Evolutionary conservation across 106 monocot species (phyloP).

Genomic region (Amphibolis antarctica): DNA sequence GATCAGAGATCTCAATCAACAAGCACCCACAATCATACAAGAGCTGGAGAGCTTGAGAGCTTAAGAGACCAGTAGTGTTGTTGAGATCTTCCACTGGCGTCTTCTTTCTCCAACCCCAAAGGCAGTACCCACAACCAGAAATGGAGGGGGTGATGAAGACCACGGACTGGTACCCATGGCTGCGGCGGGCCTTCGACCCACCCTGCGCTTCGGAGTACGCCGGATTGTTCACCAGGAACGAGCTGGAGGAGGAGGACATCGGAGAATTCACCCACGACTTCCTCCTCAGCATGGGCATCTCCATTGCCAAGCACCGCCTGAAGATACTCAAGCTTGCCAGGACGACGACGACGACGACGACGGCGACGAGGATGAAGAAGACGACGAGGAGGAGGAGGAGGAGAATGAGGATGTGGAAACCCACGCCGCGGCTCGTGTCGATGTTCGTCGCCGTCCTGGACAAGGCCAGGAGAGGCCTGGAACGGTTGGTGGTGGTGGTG

Average conservation of each 20-base stretch:
- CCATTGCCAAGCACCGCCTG: conserved; percentile 50
- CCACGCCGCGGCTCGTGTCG: not conserved
- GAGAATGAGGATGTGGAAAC: too few relatives aligned
- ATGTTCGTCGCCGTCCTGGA: conserved; percentile 7
- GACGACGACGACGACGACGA: conserved; percentile 3
- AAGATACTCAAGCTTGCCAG: conserved; percentile 47
- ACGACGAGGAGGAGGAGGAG: too few relatives aligned
- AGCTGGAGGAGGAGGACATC: conserved; percentile 61
- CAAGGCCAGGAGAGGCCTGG: conserved; percentile 18
- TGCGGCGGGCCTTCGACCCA: conserved; percentile 38
- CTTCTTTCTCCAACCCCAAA: not conserved
- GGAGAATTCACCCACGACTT: conserved; percentile 54
- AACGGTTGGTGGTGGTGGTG: conserved; percentile 3
- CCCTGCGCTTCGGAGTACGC: conserved; percentile 32
- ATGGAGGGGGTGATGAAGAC: not conserved
- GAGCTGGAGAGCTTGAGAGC: too few relatives aligned
- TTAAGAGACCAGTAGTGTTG: too few relatives aligned
- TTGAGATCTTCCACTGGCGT: too few relatives aligned
- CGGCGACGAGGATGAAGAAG: too few relatives aligned
- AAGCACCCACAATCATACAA: not conserved
- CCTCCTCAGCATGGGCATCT: conserved; percentile 77
- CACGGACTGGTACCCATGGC: conserved; percentile 74
- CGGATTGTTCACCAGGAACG: conserved; percentile 41
- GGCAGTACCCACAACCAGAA: not conserved
- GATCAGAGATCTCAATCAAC: too few relatives aligned